phyloP scores from a whole-genome alignment of 371 early-diverging fungal species.

The Synchytrium microbalum region DNA sequence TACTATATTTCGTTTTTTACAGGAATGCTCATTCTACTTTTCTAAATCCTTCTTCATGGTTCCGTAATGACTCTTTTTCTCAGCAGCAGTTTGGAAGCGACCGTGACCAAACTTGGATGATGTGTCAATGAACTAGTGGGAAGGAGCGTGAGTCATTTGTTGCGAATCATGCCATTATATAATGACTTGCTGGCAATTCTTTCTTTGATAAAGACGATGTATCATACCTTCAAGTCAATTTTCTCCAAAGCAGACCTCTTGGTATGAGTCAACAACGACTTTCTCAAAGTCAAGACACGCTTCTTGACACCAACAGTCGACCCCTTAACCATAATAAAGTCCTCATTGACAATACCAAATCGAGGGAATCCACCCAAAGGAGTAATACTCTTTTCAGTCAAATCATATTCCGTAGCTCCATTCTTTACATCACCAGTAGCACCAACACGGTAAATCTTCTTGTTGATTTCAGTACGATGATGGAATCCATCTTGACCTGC shows the following conservation, averaged over 20 bases:
- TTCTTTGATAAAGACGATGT: conserved; percentile 35
- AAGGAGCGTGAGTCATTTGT: neutral
- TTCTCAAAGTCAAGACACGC: conserved; percentile 98
- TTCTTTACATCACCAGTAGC: conserved; percentile 71
- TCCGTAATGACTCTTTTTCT: conserved; percentile 96
- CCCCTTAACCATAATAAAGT: conserved; percentile 99
- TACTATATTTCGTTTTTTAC: no score
- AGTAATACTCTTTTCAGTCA: conserved; percentile 95
- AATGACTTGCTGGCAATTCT: neutral
- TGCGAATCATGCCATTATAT: no score
- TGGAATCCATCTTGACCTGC: conserved; percentile 99
- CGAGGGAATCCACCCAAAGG: conserved; percentile 99
- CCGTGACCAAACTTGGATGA: conserved; percentile 99
- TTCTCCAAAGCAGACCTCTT: conserved; percentile 94
- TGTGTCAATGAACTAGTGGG: conserved; percentile 94
- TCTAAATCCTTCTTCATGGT: conserved; percentile 57
- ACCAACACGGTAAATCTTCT: conserved; percentile 99
- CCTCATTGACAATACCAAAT: conserved; percentile 98
- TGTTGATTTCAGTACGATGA: conserved; percentile 99
- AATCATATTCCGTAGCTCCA: conserved; percentile 93
- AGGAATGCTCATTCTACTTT: conserved; percentile 55
- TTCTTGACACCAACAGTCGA: conserved; percentile 95
- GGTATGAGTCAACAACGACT: conserved; percentile 92
- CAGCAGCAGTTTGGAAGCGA: conserved; percentile 99
- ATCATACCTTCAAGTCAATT: conserved; percentile 55